Evolutionary conservation across 2,329 filamentous ascomycete species (phyloP).

Genomic region (Penicillium sp.): DNA sequence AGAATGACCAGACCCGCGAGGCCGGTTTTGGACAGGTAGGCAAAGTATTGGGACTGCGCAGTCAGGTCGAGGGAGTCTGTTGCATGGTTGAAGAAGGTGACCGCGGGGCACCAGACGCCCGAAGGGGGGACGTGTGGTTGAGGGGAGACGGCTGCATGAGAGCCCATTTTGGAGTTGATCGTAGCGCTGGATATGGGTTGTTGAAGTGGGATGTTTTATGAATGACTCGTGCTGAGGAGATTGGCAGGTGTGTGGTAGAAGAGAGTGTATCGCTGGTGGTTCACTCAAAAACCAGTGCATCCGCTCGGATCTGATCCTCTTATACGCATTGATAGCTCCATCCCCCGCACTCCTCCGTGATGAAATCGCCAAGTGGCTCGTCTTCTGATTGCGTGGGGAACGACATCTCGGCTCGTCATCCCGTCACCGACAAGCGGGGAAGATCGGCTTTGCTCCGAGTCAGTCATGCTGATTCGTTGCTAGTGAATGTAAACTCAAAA

Average conservation of each 20-base stretch:
- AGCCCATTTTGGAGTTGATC: slow-evolving; percentile 8
- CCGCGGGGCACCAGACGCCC: slow-evolving; percentile 55
- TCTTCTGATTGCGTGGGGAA: background rate
- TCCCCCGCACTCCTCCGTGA: background rate
- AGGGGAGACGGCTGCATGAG: slow-evolving; percentile 7
- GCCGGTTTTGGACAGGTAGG: slow-evolving; percentile 53
- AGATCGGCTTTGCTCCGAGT: background rate
- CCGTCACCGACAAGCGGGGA: background rate
- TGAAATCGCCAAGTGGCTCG: background rate
- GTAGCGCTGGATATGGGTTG: background rate
- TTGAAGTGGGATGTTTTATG: too few species aligned
- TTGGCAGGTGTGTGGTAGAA: background rate
- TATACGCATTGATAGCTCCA: background rate
- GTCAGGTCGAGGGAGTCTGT: slow-evolving; percentile 53
- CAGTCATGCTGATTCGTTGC: background rate
- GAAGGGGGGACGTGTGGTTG: slow-evolving; percentile 24
- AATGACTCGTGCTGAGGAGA: background rate
- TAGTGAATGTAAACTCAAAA: background rate
- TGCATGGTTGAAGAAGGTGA: slow-evolving; percentile 55
- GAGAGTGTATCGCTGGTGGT: background rate
- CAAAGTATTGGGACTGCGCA: slow-evolving; percentile 54
- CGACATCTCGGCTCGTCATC: background rate
- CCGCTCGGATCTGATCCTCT: background rate
- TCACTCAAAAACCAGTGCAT: background rate
- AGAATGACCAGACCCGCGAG: slow-evolving; percentile 57